These are phyloP conservation scores for Collybia sp. DNA, from an alignment of 768 basidiomycete species.

Conservation along the genomic window DNA sequence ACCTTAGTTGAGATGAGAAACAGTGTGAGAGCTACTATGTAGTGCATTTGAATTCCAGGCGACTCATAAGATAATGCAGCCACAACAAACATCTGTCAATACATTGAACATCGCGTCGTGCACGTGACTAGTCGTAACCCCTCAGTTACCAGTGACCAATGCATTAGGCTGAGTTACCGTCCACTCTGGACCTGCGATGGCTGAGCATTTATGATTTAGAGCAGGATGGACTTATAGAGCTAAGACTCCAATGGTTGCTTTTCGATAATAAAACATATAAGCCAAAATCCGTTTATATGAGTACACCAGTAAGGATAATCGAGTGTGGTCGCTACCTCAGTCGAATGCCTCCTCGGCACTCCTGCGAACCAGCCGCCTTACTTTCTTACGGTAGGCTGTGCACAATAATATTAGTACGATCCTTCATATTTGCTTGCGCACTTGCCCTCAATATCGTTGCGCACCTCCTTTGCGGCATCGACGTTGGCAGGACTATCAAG, in stretches of 20 bases:
- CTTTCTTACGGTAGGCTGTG: constrained; percentile 91
- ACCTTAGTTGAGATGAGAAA: neutral
- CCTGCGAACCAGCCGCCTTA: constrained; percentile 79
- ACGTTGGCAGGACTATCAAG: constrained; percentile 94
- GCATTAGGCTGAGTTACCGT: too few relatives aligned
- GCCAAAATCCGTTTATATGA: too few relatives aligned
- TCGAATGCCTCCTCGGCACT: constrained; percentile 90
- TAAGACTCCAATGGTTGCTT: too few relatives aligned
- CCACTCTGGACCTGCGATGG: too few relatives aligned
- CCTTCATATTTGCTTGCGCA: neutral
- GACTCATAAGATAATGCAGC: too few relatives aligned
- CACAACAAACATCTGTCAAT: too few relatives aligned
- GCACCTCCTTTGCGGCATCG: constrained; percentile 88
- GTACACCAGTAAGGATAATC: neutral
- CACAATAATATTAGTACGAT: constrained; percentile 9
- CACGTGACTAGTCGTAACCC: constrained; percentile 9
- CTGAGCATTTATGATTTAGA: too few relatives aligned
- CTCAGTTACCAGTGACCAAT: too few relatives aligned
- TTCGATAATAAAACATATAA: too few relatives aligned
- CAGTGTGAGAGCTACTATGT: neutral
- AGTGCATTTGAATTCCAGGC: too few relatives aligned
- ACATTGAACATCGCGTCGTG: constrained; percentile 5
- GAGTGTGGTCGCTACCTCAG: constrained; percentile 7
- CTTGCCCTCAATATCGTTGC: constrained; percentile 58
- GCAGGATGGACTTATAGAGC: too few relatives aligned